Conservation (phyloP, 305 asterid species). For the Solanum hybrid region DNA sequence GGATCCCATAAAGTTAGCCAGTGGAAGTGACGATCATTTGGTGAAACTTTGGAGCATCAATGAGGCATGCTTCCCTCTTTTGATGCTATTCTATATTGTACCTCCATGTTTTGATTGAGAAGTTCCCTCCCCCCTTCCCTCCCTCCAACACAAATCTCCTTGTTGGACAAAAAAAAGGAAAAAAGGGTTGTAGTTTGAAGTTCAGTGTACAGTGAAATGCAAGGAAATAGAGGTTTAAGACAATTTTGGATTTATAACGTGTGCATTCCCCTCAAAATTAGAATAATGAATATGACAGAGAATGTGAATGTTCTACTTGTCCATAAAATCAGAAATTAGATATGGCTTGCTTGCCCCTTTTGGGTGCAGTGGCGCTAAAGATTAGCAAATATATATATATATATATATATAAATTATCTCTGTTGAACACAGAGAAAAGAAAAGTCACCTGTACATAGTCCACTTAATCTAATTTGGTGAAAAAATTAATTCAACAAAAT, state of each 20-base stretch:
- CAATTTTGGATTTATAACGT: not conserved
- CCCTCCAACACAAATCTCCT: not conserved
- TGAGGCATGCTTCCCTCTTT: slow-evolving; percentile 38
- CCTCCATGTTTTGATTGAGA: not conserved
- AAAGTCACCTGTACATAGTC: not conserved
- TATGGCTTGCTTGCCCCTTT: not conserved
- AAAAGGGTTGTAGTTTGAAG: not conserved
- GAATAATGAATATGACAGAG: not conserved
- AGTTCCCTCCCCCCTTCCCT: not conserved
- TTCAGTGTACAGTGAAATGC: not conserved
- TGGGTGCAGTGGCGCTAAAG: not conserved
- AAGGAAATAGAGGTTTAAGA: not conserved
- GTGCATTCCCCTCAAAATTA: not conserved
- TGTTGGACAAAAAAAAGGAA: not conserved
- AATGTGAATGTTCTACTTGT: not conserved
- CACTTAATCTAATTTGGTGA: not conserved
- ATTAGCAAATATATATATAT: not conserved
- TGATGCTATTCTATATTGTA: not conserved
- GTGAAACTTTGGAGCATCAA: slow-evolving; percentile 93
- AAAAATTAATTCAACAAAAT: not conserved
- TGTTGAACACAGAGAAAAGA: not conserved
- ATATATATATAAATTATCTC: not conserved
- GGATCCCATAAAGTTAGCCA: slow-evolving; percentile 72
- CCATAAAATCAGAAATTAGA: not conserved
- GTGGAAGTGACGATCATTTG: slow-evolving; percentile 89